A percentile compares a stretch with the other conserved stretches of the same genome.
These are phyloP conservation scores for Mucor circinelloides DNA, from an alignment of 371 early-diverging fungal species.

Conservation along the genomic window DNA sequence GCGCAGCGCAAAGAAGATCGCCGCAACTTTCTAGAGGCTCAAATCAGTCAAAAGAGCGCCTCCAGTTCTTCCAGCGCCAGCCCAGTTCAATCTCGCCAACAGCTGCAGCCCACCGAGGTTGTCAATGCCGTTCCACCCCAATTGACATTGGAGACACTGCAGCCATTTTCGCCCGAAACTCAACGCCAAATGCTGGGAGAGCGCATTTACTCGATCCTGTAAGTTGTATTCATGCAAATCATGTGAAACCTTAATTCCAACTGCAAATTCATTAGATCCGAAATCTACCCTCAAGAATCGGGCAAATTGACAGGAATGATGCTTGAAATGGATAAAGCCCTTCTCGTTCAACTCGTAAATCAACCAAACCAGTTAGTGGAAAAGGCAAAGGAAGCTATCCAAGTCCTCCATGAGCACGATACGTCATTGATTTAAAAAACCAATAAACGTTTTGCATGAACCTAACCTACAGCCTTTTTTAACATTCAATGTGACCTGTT, in stretches of 20 bases:
- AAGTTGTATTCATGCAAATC: constrained; percentile 14
- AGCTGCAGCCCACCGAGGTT: background rate
- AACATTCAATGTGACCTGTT: background rate
- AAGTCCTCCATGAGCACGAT: constrained; percentile 25
- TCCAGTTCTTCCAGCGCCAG: constrained; percentile 8
- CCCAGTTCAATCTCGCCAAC: background rate
- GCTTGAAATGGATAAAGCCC: constrained; percentile 93
- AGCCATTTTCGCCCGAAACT: constrained; percentile 72
- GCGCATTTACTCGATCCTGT: constrained; percentile 83
- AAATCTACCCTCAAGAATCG: constrained; percentile 70
- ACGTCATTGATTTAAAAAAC: constrained; percentile 8
- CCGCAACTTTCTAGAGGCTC: constrained; percentile 84
- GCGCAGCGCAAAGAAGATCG: constrained; percentile 98
- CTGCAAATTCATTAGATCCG: constrained; percentile 15
- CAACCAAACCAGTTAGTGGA: constrained; percentile 63
- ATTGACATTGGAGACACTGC: constrained; percentile 58
- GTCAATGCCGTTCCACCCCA: constrained; percentile 4
- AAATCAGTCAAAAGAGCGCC: constrained; percentile 25
- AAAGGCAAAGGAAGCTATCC: constrained; percentile 36
- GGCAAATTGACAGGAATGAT: constrained; percentile 98
- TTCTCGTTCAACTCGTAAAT: constrained; percentile 86
- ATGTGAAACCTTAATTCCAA: background rate
- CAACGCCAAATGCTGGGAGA: constrained; percentile 96
- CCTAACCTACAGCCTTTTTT: background rate
- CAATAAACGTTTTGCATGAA: constrained; percentile 11